Conservation (phyloP, 1,284 basidiomycete genomes). For the Xerocomus minutiporus region DNA sequence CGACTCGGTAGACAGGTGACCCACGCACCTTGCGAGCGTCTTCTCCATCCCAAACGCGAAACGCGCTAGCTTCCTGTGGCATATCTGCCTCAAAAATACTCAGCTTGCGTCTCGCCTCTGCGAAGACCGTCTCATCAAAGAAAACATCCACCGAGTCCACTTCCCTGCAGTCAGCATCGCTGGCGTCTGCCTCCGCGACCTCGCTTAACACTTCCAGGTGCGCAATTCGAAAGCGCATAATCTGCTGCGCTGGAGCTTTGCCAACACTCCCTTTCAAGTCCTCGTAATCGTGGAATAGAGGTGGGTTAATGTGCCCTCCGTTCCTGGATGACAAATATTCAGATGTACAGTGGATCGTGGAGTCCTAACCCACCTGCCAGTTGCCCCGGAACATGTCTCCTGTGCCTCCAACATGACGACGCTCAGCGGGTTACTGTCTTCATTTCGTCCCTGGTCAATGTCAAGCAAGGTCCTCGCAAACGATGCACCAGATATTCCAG, state of each 20-base stretch:
- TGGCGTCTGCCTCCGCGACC: constrained; percentile 42
- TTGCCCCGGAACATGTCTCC: constrained; percentile 48
- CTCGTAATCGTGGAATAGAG: constrained; percentile 56
- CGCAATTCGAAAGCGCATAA: constrained; percentile 56
- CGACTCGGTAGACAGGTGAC: background rate
- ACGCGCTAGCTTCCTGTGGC: constrained; percentile 39
- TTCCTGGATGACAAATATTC: constrained; percentile 41
- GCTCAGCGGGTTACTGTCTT: constrained; percentile 21
- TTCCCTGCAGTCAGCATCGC: constrained; percentile 43
- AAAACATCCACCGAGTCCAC: constrained; percentile 51
- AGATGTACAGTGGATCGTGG: background rate
- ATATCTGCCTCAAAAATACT: constrained; percentile 41
- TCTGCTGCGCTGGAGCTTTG: constrained; percentile 43
- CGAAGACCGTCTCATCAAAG: constrained; percentile 37
- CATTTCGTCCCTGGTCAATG: constrained; percentile 18
- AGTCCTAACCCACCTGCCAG: constrained; percentile 38
- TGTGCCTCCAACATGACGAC: constrained; percentile 49
- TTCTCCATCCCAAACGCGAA: constrained; percentile 35
- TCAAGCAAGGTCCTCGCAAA: constrained; percentile 40
- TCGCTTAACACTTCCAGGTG: constrained; percentile 51
- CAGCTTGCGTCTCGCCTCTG: constrained; percentile 39
- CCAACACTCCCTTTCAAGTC: constrained; percentile 49
- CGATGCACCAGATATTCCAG: constrained; percentile 47
- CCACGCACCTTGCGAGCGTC: constrained; percentile 35
- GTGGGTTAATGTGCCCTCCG: constrained; percentile 65